Base-by-base conservation (phyloP, 2,329 filamentous ascomycete species). In the Sporothrix brasiliensis region DNA sequence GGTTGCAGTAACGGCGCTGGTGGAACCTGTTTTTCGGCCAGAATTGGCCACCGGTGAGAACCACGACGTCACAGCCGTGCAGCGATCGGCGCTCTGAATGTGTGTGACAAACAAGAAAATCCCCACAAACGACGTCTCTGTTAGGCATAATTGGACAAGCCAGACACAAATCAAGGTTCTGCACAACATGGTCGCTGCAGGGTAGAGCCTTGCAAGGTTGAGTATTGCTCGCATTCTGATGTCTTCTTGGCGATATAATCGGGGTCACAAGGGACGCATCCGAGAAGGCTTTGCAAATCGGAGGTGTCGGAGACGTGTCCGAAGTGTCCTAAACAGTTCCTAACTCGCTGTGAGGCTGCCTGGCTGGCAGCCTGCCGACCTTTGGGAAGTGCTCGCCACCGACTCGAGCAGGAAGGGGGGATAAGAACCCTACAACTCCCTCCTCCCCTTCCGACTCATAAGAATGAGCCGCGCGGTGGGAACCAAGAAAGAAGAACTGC, bases 11-110 rank as follows among this genome's bases (percentile, higher is more conserved):
- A 65, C 11, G 44, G 10, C n/a, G 53, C 41, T 54, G 65, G 34
- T 54, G 39, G 65, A 67, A 67, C 65, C 50, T 54, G 65, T 67
- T 67, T 67, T 54, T 52, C 4, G 44, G 27, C 34, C 70, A 49
- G 16, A 44, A 69, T 54, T 63, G 65, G 67, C 78, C 79, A 9
- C 82, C 82, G 71, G 75, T 79, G 24, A 68, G 39, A 69, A 61
- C 50, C 41, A 68, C 67, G 67, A 68, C 65, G 65, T 67, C 65
- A 67, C 65, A 56, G 65, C 65, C 50, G 34, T 41, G 65, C 50
- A 56, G 34, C 34, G 65, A 56, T 54, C 65, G 34, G 14, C 50
- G 54, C 16, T 27, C 21, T 10, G 34, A 16, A 61, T 53, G 50
- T 41, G 44, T 16, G 16, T 49, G 19, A 21, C 49, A 41, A 53